Evolutionary conservation across 1,284 basidiomycete species (phyloP).

Genomic region (Exobasidium cylindrosporum): DNA sequence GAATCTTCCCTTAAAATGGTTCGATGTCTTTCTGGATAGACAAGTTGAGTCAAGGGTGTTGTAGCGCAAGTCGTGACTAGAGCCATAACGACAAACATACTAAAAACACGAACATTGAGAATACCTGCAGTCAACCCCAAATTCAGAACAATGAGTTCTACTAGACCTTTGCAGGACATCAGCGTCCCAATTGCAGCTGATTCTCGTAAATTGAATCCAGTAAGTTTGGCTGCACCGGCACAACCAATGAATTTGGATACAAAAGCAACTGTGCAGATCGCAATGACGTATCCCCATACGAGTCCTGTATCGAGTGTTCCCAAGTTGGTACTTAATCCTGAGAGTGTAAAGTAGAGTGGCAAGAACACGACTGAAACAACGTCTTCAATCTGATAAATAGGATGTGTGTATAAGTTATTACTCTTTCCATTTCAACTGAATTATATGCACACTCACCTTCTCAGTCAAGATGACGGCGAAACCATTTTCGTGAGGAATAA

Average conservation of each 20-base stretch:
- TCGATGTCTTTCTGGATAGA: conserved; percentile 65
- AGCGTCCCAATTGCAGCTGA: conserved; percentile 79
- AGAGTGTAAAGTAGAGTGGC: conserved; percentile 79
- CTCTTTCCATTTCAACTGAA: too few relatives aligned
- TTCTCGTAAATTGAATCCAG: conserved; percentile 74
- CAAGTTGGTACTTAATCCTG: conserved; percentile 79
- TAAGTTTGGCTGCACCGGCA: conserved; percentile 64
- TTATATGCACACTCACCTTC: conserved; percentile 57
- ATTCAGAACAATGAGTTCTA: conserved; percentile 79
- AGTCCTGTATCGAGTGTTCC: conserved; percentile 59
- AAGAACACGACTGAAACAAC: conserved; percentile 64
- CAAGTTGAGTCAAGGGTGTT: conserved; percentile 72
- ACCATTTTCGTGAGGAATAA: conserved; percentile 82
- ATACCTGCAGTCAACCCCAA: conserved; percentile 78
- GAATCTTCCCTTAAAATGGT: background rate
- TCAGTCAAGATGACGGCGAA: conserved; percentile 65
- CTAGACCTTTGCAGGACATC: conserved; percentile 88
- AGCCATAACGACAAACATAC: conserved; percentile 89
- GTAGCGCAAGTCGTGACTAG: conserved; percentile 82
- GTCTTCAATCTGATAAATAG: conserved; percentile 38
- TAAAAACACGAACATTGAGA: conserved; percentile 66
- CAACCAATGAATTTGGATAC: conserved; percentile 65
- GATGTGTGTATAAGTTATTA: too few relatives aligned
- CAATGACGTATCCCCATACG: conserved; percentile 81
- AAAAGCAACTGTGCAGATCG: conserved; percentile 78